Base-by-base conservation (phyloP, 108 stramenopile genomes). In the Nitzschia inconspicua region DNA sequence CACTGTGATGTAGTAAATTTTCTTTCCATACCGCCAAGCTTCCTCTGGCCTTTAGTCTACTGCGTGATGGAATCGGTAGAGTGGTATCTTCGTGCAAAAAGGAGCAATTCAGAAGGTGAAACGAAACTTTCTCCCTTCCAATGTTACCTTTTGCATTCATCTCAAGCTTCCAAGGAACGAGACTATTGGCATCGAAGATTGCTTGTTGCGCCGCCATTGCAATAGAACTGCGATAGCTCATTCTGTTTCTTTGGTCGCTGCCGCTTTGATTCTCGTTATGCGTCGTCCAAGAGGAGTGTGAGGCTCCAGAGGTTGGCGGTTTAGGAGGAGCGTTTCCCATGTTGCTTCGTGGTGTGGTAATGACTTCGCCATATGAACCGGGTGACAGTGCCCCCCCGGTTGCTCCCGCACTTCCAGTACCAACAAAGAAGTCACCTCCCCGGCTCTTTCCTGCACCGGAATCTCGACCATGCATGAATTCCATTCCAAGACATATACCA, bases 381-480 rank as follows among this genome's bases (percentile, higher is more conserved):
- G 46, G 59, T 19, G 34, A 47, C 26, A 34, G 26, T 7, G 7
- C 4, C 4, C 31, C 13, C 6, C 26, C 24, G 25, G 24, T 58
- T 23, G 20, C 22, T 11, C 11, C 18, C n/a, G 53, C 34, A 14
- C 49, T 43, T 24, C 39, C 43, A 4, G 27, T 6, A 19, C n/a
- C 5, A 13, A n/a, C 14, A 9, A 3, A 3, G 46, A 3, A 39
- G 0, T 13, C 14, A 19, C 41, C 60, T 4, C 42, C 29, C 9
- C 73, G 52, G 34, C 60, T 70, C 13, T 67, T 51, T 58, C 63
- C 72, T 8, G 63, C 84, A 25, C 72, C 59, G 13, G 73, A 80
- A 65, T 93, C 87, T 37, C 85, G 65, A 23, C 88, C 91, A 60
- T 83, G 84, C 80, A 86, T 77, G 41, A 86, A 56, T 65, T 89